Evolutionary conservation across 345 rosid genomes (phyloP).

Genomic region (Anacardium occidentale): DNA sequence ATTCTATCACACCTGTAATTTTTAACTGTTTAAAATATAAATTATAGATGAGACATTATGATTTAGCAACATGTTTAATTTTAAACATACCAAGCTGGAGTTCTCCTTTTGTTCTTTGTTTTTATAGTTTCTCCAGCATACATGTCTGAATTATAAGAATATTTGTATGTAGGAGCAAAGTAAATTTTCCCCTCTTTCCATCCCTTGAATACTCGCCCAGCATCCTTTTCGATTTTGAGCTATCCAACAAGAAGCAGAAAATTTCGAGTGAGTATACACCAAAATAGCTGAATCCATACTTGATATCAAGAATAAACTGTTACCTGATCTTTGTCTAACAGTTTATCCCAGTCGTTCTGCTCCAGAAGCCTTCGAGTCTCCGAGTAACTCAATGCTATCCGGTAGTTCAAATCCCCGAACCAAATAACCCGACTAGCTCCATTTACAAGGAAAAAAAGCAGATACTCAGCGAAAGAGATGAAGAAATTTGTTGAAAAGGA

Average conservation of each 20-base stretch:
- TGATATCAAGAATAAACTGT: neutral
- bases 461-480: neutral
- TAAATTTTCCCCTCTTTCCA: constrained; percentile 90
- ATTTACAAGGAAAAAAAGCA: constrained; percentile 5
- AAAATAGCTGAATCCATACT: neutral
- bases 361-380: constrained; percentile 69
- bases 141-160: constrained; percentile 72
- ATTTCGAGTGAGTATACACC: constrained; percentile 4
- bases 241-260: constrained; percentile 20
- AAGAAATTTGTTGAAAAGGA: neutral
- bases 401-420: constrained; percentile 93
- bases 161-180: constrained; percentile 94
- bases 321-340: constrained; percentile 91
- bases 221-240: constrained; percentile 90
- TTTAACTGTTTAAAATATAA: neutral
- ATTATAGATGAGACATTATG: neutral
- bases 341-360: constrained; percentile 55
- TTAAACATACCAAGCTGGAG: constrained; percentile 81
- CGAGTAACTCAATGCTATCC: constrained; percentile 79
- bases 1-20: constrained; percentile 86
- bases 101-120: constrained; percentile 76
- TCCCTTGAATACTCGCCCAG: constrained; percentile 81
- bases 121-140: constrained; percentile 71
- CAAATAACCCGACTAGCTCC: constrained; percentile 71
- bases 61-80: neutral